Evolutionary conservation across 1,284 basidiomycete genomes (phyloP), one percentile per base, ranked within the genome.

Genomic region (Trametes hirsuta): DNA sequence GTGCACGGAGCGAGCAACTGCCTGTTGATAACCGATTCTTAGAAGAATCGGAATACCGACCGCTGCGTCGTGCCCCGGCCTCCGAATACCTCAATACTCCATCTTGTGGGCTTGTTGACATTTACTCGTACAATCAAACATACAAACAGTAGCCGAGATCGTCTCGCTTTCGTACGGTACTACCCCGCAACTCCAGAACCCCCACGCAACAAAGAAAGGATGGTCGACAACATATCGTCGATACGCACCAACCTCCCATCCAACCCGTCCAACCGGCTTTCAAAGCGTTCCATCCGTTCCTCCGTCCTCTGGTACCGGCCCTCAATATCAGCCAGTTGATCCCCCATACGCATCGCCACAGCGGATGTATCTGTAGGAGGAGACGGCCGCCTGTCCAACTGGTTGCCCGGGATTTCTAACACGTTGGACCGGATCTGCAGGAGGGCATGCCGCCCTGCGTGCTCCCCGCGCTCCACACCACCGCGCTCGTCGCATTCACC

Each of bases 231-330:
- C 41, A 39, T 56, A 10, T 50, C 41, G 35, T 56, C 48, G n/a
- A 56, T 50, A 34, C 47, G 47, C 34, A 6, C 14, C 30, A 50
- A 21, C 1, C 55, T 30, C 3, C n/a, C 34, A 6, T 56, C 55
- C 35, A 56, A 21, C 12, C 47, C 41, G 4, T 21, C 22, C 8
- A 56, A 5, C 21, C 24, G 41, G 9, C 22, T 39, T 42, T 56
- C 55, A 30, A 56, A 22, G 6, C 42, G n/a, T 5, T 45, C 47
- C 47, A 56, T 56, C 22, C 55, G 40, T 21, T 36, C 48, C 34
- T 56, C 55, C 6, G 50, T 36, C 35, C 41, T 30, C n/a, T 22
- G 42, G 18, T 10, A 50, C 25, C 48, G 34, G 1, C 39, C 12
- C 30, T 30, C 46, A 14, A 55, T 22, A 9, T 11, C 24, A 1